These are phyloP conservation scores for Amylostereum areolatum DNA, from an alignment of 1,284 basidiomycete genomes.

Conservation along the genomic window DNA sequence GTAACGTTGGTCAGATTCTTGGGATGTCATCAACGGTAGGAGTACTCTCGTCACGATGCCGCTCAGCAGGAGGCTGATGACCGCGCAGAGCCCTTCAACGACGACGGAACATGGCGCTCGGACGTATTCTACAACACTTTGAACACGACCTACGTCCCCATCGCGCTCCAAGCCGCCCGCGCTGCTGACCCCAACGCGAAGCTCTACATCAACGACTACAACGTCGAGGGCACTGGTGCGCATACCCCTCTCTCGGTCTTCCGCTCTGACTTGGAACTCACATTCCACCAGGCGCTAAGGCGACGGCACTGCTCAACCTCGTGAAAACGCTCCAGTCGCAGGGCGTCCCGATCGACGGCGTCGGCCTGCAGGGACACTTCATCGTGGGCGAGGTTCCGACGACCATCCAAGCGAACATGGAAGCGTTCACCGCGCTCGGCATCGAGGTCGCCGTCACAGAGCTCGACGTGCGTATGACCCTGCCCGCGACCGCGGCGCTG, in stretches of 20 bases:
- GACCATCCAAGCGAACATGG: conserved; percentile 33
- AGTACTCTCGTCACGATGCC: neutral
- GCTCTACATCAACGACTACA: conserved; percentile 52
- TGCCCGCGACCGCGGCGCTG: conserved; percentile 39
- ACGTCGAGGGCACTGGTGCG: conserved; percentile 31
- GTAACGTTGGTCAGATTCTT: conserved; percentile 12
- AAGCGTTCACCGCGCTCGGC: conserved; percentile 41
- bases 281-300: conserved; percentile 28
- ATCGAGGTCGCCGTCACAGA: conserved; percentile 53
- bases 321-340: conserved; percentile 33
- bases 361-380: conserved; percentile 46
- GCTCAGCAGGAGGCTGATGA: neutral
- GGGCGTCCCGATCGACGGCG: conserved; percentile 41
- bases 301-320: conserved; percentile 39
- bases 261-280: neutral
- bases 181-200: conserved; percentile 38
- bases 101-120: conserved; percentile 46
- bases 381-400: conserved; percentile 41
- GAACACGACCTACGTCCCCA: conserved; percentile 34
- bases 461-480: conserved; percentile 46
- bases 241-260: no score
- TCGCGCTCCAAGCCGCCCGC: conserved; percentile 38
- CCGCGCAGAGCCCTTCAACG: conserved; percentile 44
- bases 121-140: conserved; percentile 44
- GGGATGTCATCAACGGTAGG: conserved; percentile 35